Evolutionary conservation across 129 eudicot species (phyloP).

Genomic region (Gnaphalium uliginosum): DNA sequence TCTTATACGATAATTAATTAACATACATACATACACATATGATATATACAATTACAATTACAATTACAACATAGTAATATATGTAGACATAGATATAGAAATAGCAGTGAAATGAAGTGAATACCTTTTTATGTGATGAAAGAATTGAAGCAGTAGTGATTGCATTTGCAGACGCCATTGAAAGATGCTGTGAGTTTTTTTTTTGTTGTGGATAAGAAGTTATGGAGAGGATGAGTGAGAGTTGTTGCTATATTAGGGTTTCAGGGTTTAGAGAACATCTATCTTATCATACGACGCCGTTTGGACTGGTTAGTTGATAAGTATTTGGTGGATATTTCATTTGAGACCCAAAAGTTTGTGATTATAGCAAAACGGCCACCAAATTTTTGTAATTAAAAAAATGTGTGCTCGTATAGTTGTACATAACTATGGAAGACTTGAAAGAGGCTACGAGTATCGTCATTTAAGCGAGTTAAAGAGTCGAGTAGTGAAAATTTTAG

Average conservation of each 20-base stretch:
- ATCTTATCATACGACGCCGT: constrained; percentile 23
- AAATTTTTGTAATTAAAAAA: neutral
- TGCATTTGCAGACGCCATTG: constrained; percentile 80
- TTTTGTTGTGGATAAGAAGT: constrained; percentile 34
- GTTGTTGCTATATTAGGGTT: constrained; percentile 34
- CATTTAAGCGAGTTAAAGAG: too few species aligned
- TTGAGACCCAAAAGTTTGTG: neutral
- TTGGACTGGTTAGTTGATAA: neutral
- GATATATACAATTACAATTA: neutral
- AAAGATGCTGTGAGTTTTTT: neutral
- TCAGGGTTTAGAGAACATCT: constrained; percentile 22
- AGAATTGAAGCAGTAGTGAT: constrained; percentile 68
- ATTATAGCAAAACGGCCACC: neutral
- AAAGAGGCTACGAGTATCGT: too few species aligned
- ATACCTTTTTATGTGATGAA: constrained; percentile 50
- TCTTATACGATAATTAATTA: too few species aligned
- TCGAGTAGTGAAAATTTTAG: too few species aligned
- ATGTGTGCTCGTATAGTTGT: too few species aligned
- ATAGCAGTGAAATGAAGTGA: neutral
- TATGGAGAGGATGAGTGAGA: constrained; percentile 19
- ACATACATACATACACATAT: neutral
- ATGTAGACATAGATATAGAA: neutral
- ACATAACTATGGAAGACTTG: too few species aligned
- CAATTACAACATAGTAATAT: neutral
- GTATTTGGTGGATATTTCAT: neutral